A percentile compares a stretch with the other conserved stretches of the same genome.
Conservation (phyloP, 2,329 filamentous ascomycete species). For the Capronia epimyces region DNA sequence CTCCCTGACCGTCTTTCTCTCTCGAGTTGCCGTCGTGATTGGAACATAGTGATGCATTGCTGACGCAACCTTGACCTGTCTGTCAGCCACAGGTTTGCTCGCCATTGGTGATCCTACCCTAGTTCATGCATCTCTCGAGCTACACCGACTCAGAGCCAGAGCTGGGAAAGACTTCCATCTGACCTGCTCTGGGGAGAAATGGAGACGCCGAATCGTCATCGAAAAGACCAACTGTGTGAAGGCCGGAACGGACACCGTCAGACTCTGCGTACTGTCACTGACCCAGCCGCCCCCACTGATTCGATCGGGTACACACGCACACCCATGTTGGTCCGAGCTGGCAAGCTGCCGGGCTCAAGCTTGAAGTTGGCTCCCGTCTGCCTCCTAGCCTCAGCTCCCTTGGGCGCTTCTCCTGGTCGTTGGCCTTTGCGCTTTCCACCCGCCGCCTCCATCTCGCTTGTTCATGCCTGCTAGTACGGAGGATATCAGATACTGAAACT, state of each 20-base stretch:
- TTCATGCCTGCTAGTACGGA: not conserved
- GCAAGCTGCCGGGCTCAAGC: not conserved
- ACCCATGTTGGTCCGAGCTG: not conserved
- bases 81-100: not conserved
- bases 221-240: not conserved
- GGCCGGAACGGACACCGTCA: not conserved
- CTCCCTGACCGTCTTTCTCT: not conserved
- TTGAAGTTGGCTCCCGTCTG: not conserved
- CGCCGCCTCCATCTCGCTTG: not conserved
- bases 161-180: slow-evolving; percentile 1
- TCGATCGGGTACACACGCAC: not conserved
- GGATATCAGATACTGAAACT: not conserved
- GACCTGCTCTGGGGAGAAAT: slow-evolving; percentile 6
- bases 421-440: not conserved
- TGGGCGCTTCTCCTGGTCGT: not conserved
- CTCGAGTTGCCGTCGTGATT: not conserved
- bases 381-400: not conserved
- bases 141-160: slow-evolving; percentile 9
- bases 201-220: slow-evolving; percentile 10
- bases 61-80: slow-evolving; percentile 8
- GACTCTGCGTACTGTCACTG: not conserved
- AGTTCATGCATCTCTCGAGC: slow-evolving; percentile 1
- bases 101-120: not conserved
- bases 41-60: slow-evolving; percentile 7
- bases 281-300: not conserved